A percentile compares a stretch with the other conserved stretches of the same genome.
phyloP scores from a whole-genome alignment of 2,329 filamentous ascomycete species.

The Penicillium sp. region DNA sequence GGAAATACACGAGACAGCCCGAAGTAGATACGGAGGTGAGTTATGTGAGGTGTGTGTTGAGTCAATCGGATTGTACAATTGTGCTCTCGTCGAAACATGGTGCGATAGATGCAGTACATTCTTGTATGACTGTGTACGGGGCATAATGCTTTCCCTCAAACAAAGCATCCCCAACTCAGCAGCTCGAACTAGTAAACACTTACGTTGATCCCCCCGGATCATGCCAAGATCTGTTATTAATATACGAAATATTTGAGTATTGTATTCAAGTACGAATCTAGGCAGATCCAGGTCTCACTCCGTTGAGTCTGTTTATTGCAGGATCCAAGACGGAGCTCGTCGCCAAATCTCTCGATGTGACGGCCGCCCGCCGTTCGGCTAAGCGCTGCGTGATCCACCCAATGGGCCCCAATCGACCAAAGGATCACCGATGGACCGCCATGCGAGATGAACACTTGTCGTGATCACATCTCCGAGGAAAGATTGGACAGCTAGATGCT shows the following conservation, averaged over 20 bases:
- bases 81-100: too few species aligned
- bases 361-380: neutral
- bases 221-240: neutral
- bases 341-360: neutral
- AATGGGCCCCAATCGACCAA: neutral
- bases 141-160: too few species aligned
- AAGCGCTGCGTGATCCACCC: neutral
- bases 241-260: neutral
- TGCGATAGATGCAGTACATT: too few species aligned
- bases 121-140: too few species aligned
- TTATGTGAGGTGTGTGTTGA: too few species aligned
- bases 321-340: neutral
- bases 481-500: too few species aligned
- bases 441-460: neutral
- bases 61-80: too few species aligned
- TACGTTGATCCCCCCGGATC: neutral
- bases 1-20: too few species aligned
- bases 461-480: neutral
- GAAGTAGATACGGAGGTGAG: too few species aligned
- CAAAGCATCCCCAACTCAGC: too few species aligned
- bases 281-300: neutral
- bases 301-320: neutral
- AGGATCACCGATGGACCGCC: too few species aligned
- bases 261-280: neutral
- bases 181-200: too few species aligned